Evolutionary conservation across 352 stramenopile species (phyloP).

Genomic region (Phytophthora agathidicida): DNA sequence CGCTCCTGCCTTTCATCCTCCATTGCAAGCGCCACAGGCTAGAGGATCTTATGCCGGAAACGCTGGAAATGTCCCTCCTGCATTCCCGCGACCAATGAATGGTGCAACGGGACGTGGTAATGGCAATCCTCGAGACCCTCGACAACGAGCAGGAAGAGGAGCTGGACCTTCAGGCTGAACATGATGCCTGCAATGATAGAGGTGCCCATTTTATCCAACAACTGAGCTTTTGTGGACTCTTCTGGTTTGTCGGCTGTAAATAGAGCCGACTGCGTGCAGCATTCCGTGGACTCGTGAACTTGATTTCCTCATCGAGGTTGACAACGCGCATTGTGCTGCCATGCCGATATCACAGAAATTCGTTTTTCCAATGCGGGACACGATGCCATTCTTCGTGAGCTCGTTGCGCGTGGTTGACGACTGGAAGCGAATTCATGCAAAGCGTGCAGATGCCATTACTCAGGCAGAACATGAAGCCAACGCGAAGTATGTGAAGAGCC

Average conservation of each 20-base stretch:
- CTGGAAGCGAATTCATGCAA: conserved; percentile 72
- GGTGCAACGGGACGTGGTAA: conserved; percentile 25
- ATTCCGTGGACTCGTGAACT: conserved; percentile 5
- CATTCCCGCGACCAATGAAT: conserved; percentile 20
- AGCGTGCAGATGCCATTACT: conserved; percentile 55
- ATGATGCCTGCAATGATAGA: conserved; percentile 13
- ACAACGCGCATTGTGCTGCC: background rate
- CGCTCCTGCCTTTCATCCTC: conserved; percentile 13
- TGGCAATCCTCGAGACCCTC: conserved; percentile 42
- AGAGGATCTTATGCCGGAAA: conserved; percentile 11
- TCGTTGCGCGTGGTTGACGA: conserved; percentile 69
- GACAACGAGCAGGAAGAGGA: conserved; percentile 37
- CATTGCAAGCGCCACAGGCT: conserved; percentile 14
- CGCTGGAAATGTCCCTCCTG: conserved; percentile 16
- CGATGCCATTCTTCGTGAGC: conserved; percentile 85
- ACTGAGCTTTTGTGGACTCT: too few relatives aligned
- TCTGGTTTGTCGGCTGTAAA: conserved; percentile 26
- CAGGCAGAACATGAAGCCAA: conserved; percentile 71
- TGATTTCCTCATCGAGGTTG: background rate
- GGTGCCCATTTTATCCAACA: too few relatives aligned
- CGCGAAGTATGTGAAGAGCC: conserved; percentile 79
- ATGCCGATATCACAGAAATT: conserved; percentile 52
- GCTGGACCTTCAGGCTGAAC: conserved; percentile 14
- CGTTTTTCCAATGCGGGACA: conserved; percentile 69
- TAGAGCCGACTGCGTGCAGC: conserved; percentile 21